Evolutionary conservation across 371 early-diverging fungal species (phyloP).

Genomic region (Apophysomyces variabilis): DNA sequence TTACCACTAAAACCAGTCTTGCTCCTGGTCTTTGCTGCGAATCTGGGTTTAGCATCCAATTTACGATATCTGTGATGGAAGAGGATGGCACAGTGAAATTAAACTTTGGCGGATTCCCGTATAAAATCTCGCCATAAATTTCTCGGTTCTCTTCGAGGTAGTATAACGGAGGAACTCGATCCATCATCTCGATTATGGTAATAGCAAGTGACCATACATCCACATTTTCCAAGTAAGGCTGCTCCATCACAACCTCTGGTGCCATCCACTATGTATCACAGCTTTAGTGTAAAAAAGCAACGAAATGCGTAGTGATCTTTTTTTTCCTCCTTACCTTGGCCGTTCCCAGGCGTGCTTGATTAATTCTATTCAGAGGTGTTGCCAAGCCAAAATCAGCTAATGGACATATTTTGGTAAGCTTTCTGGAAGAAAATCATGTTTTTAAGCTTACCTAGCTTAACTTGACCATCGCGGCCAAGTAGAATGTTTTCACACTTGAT

Average conservation of each 20-base stretch:
- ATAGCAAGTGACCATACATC: slow-evolving; percentile 58
- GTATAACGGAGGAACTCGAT: slow-evolving; percentile 57
- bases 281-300: not conserved
- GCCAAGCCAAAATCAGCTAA: slow-evolving; percentile 57
- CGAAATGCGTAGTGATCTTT: not conserved
- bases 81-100: slow-evolving; percentile 46
- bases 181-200: slow-evolving; percentile 60
- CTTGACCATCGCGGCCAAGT: slow-evolving; percentile 47
- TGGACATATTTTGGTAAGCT: not conserved
- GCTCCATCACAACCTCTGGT: slow-evolving; percentile 51
- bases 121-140: slow-evolving; percentile 50
- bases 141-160: slow-evolving; percentile 46
- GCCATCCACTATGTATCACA: slow-evolving; percentile 51
- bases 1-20: slow-evolving; percentile 43
- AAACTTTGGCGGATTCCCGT: slow-evolving; percentile 50
- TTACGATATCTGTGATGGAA: slow-evolving; percentile 35
- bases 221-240: slow-evolving; percentile 49
- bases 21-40: slow-evolving; percentile 42
- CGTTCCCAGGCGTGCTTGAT: slow-evolving; percentile 45
- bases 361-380: slow-evolving; percentile 40
- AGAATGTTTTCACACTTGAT: slow-evolving; percentile 59
- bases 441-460: slow-evolving; percentile 44
- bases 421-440: not conserved
- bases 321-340: slow-evolving; percentile 40
- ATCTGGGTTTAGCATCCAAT: slow-evolving; percentile 50